Evolutionary conservation across 2,329 filamentous ascomycete species (phyloP).

Genomic region (Beauveria asiatica): DNA sequence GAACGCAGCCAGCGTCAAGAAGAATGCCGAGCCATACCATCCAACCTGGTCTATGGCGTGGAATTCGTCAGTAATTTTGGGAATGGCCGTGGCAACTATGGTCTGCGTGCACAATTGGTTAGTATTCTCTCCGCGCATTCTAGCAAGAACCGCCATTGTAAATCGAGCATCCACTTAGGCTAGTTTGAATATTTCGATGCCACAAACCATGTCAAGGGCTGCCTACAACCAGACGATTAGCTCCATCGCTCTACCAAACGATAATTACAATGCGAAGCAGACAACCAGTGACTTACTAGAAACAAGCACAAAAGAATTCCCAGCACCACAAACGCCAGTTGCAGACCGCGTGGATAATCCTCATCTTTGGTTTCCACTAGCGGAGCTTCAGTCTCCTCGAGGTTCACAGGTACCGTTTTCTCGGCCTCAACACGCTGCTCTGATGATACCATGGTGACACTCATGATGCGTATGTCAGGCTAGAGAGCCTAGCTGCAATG

Average conservation of each 20-base stretch:
- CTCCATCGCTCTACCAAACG: not conserved
- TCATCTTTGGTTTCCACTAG: not conserved
- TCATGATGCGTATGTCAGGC: not conserved
- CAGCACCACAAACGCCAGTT: not conserved
- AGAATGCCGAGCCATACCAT: conserved; percentile 40
- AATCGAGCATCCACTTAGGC: not conserved
- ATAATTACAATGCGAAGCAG: not conserved
- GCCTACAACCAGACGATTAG: not conserved
- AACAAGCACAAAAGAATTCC: not conserved
- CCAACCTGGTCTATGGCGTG: conserved; percentile 32
- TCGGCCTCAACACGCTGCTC: not conserved
- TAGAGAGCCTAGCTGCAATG: not conserved
- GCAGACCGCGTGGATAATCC: not conserved
- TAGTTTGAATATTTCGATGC: too few species aligned
- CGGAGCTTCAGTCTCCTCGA: not conserved
- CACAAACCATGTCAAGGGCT: not conserved
- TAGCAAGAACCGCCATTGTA: not conserved
- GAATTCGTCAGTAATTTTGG: conserved; percentile 32
- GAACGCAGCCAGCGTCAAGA: conserved; percentile 22
- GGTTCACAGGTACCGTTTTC: not conserved
- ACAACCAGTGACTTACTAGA: not conserved
- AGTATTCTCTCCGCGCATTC: not conserved
- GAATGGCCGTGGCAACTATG: conserved; percentile 35
- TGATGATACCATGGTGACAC: not conserved
- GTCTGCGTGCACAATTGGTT: conserved; percentile 19